Conservation (phyloP, 768 basidiomycete genomes). For the Hebeloma cylindrosporum region DNA sequence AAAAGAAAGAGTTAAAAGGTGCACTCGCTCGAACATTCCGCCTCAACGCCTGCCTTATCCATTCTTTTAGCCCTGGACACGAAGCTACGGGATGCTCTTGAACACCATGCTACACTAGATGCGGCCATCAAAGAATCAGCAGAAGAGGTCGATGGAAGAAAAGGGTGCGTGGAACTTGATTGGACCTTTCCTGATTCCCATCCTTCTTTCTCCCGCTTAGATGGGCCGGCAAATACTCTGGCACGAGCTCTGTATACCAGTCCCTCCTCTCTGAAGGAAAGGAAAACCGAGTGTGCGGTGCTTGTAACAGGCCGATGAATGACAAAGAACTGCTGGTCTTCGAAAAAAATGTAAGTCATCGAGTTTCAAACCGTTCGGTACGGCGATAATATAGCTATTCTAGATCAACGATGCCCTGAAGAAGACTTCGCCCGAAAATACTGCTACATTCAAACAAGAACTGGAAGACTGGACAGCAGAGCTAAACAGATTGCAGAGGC, state of each 20-base stretch:
- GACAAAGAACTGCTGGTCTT: constrained; percentile 53
- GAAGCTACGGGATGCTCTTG: constrained; percentile 40
- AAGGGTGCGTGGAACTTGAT: constrained; percentile 34
- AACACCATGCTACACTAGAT: constrained; percentile 39
- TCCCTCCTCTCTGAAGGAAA: constrained; percentile 56
- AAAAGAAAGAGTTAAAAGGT: constrained; percentile 67
- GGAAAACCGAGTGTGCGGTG: constrained; percentile 66
- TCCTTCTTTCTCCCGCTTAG: constrained; percentile 21
- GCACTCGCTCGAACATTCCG: constrained; percentile 2
- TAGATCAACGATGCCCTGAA: constrained; percentile 71
- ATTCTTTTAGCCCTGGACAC: constrained; percentile 47
- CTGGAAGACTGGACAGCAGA: constrained; percentile 61
- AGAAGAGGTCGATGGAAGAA: constrained; percentile 41
- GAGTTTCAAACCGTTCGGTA: background rate
- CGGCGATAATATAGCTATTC: too few relatives aligned
- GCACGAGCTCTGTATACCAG: constrained; percentile 47
- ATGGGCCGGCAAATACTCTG: constrained; percentile 27
- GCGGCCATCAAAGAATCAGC: constrained; percentile 47
- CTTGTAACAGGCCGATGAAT: constrained; percentile 71
- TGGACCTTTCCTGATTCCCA: background rate
- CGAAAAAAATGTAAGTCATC: constrained; percentile 63
- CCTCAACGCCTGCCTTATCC: background rate
- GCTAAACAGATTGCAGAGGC: constrained; percentile 52
- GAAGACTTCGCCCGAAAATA: constrained; percentile 48
- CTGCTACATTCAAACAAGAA: constrained; percentile 44